These are phyloP conservation scores for Cucumis melo DNA, from an alignment of 306 rosid species.

Conservation along the genomic window DNA sequence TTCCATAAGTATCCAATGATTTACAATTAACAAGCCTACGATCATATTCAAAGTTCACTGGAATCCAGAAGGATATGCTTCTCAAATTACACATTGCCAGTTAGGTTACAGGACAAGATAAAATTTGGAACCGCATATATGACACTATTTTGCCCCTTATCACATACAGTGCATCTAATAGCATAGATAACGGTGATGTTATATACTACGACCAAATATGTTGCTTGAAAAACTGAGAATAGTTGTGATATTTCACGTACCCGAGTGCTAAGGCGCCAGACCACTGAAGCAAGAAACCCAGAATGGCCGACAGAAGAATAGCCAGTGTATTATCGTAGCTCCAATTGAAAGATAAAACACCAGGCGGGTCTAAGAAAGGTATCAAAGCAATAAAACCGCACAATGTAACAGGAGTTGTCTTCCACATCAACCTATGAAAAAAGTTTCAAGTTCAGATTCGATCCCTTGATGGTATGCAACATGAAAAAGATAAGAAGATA, in stretches of 20 bases:
- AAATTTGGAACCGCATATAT: neutral
- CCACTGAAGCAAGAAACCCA: constrained; percentile 92
- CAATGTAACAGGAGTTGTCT: constrained; percentile 73
- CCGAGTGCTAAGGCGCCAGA: constrained; percentile 86
- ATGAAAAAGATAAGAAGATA: neutral
- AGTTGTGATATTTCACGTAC: constrained; percentile 22
- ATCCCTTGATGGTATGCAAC: constrained; percentile 3
- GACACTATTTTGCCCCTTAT: neutral
- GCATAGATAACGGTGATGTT: neutral
- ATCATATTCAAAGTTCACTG: neutral
- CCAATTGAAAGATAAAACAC: constrained; percentile 56
- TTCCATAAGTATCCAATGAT: neutral
- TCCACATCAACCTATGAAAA: constrained; percentile 73
- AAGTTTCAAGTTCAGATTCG: constrained; percentile 8
- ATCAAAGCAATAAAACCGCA: constrained; percentile 44
- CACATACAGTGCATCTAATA: neutral
- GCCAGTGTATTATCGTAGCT: constrained; percentile 37
- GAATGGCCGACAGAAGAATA: constrained; percentile 56
- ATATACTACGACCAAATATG: neutral
- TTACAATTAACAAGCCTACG: neutral
- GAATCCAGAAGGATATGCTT: neutral
- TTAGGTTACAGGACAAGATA: neutral
- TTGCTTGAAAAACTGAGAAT: neutral
- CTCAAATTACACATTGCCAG: neutral
- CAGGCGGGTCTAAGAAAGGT: constrained; percentile 79